Evolutionary conservation across 2,329 filamentous ascomycete species (phyloP).

Genomic region (Ophiostoma angusticollis): DNA sequence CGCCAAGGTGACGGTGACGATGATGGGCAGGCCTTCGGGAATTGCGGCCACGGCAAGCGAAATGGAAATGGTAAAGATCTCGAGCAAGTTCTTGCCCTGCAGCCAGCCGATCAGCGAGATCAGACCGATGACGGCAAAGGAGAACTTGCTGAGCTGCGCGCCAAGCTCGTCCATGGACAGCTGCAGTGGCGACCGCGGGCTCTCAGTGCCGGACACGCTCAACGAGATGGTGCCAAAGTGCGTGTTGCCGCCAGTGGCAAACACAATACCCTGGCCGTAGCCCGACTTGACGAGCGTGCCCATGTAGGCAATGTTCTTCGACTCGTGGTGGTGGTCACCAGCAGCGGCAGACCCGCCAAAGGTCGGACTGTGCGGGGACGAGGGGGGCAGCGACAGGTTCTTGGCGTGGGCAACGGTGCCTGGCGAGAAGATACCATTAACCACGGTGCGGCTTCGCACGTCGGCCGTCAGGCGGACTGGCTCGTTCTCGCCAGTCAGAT

Average conservation of each 20-base stretch:
- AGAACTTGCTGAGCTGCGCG: slow-evolving; percentile 91
- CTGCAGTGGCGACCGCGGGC: slow-evolving; percentile 84
- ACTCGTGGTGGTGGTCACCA: slow-evolving; percentile 55
- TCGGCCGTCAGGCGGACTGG: slow-evolving; percentile 69
- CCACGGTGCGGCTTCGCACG: slow-evolving; percentile 32
- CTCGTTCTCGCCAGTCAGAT: slow-evolving; percentile 92
- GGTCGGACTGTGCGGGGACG: slow-evolving; percentile 16
- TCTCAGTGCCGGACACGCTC: slow-evolving; percentile 88
- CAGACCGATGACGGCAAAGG: slow-evolving; percentile 83
- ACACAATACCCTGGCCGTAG: slow-evolving; percentile 92
- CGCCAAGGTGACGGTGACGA: slow-evolving; percentile 92
- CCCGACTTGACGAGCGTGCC: slow-evolving; percentile 91
- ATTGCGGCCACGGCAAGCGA: slow-evolving; percentile 94
- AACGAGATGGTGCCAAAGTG: slow-evolving; percentile 95
- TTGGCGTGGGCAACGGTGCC: slow-evolving; percentile 8
- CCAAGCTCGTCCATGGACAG: slow-evolving; percentile 96
- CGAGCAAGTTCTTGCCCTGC: slow-evolving; percentile 77
- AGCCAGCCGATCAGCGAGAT: slow-evolving; percentile 86
- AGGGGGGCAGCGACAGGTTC: slow-evolving; percentile 21
- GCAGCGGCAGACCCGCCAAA: not conserved
- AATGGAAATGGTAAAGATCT: slow-evolving; percentile 96
- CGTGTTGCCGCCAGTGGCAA: slow-evolving; percentile 83
- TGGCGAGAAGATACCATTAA: slow-evolving; percentile 5
- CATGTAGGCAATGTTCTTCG: slow-evolving; percentile 95
- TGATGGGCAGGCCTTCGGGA: slow-evolving; percentile 90